Base-by-base conservation (phyloP, 306 rosid genomes). In the Argentina anserina region DNA sequence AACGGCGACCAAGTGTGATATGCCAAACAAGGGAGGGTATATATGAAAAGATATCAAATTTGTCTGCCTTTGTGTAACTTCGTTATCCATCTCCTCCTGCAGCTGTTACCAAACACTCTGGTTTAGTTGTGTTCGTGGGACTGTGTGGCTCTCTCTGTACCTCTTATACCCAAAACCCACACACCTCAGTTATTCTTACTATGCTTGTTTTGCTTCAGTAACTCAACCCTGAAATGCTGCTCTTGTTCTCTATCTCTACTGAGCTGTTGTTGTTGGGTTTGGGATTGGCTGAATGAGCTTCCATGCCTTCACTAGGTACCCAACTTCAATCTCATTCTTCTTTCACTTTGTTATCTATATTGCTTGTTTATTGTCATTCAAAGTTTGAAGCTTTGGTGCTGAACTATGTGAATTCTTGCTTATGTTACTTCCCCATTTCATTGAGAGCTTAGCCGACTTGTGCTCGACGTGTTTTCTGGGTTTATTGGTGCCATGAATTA, bases 261-360 rank as follows among this genome's bases (percentile, higher is more conserved):
- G 63, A 47, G 68, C 77, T 79, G 47, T 50, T 80, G 68, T 74
- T 79, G 45, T 68, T 58, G 79, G 46, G 78, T 52, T 66, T 71
- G 84, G 70, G 73, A 47, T 84, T 82, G 81, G 76, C 79, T 89
- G 97, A 83, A 92, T 87, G 93, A 86, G 89, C 93, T 81, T 81
- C 90, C 92, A 93, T 93, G 97, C 93, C 90, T 90, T 86, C 85
- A 79, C 82, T 87, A 69, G 96, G 93, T 92, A 84, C 60, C 59
- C 75, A 7, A 40, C 31, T 37, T 50, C 61, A 71, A 23, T 37
- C 63, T 25, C 62, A 65, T 41, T 29, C 33, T 65, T 64, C 23
- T 2, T 61, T 39, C 62, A 28, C 18, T 46, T 43, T 55, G 11
- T 23, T 20, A 15, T 34, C 45, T 40, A 18, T 1, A 11, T 36